These are phyloP conservation scores for Pseudopyricularia cyperi DNA, from an alignment of 2,329 filamentous ascomycete genomes.

Conservation along the genomic window DNA sequence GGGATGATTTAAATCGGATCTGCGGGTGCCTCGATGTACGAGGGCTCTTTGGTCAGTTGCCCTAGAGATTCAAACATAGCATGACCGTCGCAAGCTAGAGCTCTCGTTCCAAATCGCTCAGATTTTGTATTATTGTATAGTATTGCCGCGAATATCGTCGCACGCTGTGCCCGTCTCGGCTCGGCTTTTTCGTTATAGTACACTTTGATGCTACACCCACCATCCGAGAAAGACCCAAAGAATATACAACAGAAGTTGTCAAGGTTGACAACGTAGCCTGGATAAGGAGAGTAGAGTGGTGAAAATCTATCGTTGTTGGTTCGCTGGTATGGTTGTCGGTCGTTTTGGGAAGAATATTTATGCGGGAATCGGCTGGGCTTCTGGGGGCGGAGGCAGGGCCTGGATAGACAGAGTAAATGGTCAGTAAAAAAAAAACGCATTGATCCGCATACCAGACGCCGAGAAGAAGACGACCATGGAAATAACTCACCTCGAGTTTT, in stretches of 20 bases:
- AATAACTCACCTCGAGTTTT: constrained; percentile 56
- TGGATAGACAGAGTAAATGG: not conserved
- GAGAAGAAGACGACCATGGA: not conserved
- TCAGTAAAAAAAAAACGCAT: too few species aligned
- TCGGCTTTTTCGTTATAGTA: not conserved
- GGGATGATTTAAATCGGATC: not conserved
- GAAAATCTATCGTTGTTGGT: constrained; percentile 3
- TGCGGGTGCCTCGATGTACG: not conserved
- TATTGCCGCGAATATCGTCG: not conserved
- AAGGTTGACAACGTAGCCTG: not conserved
- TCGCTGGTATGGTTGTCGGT: constrained; percentile 1
- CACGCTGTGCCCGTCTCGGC: not conserved
- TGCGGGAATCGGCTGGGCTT: constrained; percentile 1
- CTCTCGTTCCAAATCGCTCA: not conserved
- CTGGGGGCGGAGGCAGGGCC: constrained; percentile 4
- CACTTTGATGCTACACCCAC: not conserved
- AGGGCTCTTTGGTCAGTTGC: not conserved
- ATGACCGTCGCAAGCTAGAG: not conserved
- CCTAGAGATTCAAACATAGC: not conserved
- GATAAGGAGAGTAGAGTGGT: constrained; percentile 1
- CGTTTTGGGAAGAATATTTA: not conserved
- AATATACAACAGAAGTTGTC: not conserved
- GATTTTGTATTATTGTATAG: not conserved
- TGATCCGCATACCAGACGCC: too few species aligned
- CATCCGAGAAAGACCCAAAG: not conserved